A percentile compares a stretch with the other conserved stretches of the same genome.
Conservation (phyloP, 2,329 filamentous ascomycete species). For the Trichoderma endophyticum region DNA sequence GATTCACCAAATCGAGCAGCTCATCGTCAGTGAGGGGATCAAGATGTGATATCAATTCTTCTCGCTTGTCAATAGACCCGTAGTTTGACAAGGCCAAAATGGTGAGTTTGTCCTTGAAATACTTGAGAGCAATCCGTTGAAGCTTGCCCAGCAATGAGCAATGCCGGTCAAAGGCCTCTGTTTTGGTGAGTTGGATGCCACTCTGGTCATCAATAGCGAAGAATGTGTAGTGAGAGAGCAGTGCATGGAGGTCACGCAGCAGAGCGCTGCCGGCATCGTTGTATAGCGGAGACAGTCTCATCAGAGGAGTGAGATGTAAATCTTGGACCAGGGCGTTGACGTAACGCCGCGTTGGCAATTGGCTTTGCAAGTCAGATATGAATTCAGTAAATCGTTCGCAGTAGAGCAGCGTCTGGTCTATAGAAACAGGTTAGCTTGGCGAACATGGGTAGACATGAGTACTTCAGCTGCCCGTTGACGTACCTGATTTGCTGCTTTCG, state of each 20-base stretch:
- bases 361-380: constrained; percentile 84
- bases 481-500: constrained; percentile 46
- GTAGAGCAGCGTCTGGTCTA: constrained; percentile 66
- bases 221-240: constrained; percentile 82
- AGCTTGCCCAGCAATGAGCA: constrained; percentile 73
- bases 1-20: constrained; percentile 62
- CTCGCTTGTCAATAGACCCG: constrained; percentile 75
- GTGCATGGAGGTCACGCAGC: constrained; percentile 72
- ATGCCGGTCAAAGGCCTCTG: constrained; percentile 76
- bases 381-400: constrained; percentile 94
- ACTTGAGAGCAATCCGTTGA: constrained; percentile 72
- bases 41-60: constrained; percentile 75
- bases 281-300: constrained; percentile 75
- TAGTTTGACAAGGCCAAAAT: constrained; percentile 91
- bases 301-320: constrained; percentile 74
- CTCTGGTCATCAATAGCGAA: constrained; percentile 93
- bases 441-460: neutral
- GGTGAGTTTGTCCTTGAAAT: constrained; percentile 88
- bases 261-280: constrained; percentile 71
- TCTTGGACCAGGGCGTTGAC: constrained; percentile 86
- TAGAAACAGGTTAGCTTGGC: constrained; percentile 20
- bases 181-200: constrained; percentile 67
- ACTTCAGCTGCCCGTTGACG: constrained; percentile 12
- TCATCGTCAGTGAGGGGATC: constrained; percentile 71
- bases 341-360: constrained; percentile 89